Conservation (phyloP, 176 grass and related monocot species). For the Rhipidocladum racemiflorum region DNA sequence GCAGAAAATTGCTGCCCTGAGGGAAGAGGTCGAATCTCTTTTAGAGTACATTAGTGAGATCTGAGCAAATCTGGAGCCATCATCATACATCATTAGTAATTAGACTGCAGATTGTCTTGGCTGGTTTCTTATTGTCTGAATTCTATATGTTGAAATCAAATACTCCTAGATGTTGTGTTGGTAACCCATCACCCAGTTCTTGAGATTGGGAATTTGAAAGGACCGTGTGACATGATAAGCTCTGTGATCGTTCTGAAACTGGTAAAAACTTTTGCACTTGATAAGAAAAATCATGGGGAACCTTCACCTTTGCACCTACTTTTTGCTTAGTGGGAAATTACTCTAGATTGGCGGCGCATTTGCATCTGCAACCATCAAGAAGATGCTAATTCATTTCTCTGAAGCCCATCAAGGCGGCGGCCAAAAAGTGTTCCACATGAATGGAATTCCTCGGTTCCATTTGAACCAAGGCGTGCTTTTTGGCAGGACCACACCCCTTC, state of each 20-base stretch:
- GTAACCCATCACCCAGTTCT: background rate
- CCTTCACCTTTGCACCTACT: background rate
- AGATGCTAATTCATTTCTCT: background rate
- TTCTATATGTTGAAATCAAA: background rate
- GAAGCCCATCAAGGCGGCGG: background rate
- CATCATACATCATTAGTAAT: slow-evolving; percentile 1
- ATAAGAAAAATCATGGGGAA: background rate
- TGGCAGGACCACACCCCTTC: background rate
- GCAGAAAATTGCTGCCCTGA: slow-evolving; percentile 70
- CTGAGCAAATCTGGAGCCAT: slow-evolving; percentile 20
- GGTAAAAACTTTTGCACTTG: slow-evolving; percentile 27
- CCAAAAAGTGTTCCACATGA: background rate
- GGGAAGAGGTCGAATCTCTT: slow-evolving; percentile 76
- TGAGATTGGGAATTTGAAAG: background rate
- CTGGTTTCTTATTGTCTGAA: background rate
- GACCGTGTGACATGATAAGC: slow-evolving; percentile 19
- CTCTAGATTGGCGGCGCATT: background rate
- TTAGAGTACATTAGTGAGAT: slow-evolving; percentile 77
- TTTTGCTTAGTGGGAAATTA: background rate
- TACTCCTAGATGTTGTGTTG: slow-evolving; percentile 7
- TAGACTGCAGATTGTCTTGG: background rate
- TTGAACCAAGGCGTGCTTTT: background rate
- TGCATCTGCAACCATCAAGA: background rate
- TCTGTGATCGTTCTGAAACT: slow-evolving; percentile 4
- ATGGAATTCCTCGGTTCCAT: background rate